Evolutionary conservation across 2,329 filamentous ascomycete species (phyloP).

Genomic region (Seiridium cupressi): DNA sequence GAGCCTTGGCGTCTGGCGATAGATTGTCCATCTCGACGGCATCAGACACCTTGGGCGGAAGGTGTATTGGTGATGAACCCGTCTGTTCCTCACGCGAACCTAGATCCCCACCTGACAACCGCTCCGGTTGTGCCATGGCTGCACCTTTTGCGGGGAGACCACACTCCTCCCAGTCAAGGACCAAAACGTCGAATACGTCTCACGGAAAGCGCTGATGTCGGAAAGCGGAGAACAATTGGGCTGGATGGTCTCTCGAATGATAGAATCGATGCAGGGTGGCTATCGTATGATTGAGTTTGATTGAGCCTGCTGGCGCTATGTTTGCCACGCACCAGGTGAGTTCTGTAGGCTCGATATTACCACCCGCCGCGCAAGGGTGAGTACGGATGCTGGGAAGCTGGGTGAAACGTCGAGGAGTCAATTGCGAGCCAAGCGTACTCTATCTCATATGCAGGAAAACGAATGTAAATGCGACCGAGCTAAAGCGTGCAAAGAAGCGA

Average conservation of each 20-base stretch:
- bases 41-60: background rate
- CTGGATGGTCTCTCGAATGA: background rate
- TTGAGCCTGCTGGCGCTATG: background rate
- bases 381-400: background rate
- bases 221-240: background rate
- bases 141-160: background rate
- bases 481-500: background rate
- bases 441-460: background rate
- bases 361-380: background rate
- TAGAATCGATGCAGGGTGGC: background rate
- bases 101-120: conserved; percentile 7
- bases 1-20: background rate
- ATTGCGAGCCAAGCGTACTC: background rate
- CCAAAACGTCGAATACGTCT: background rate
- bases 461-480: background rate
- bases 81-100: conserved; percentile 4
- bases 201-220: background rate
- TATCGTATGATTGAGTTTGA: conserved; percentile 3
- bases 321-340: background rate
- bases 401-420: background rate
- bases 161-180: background rate
- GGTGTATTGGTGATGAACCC: conserved; percentile 1
- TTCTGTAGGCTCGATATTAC: background rate
- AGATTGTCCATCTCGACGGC: conserved; percentile 8
- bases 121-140: conserved; percentile 7